Evolutionary conservation across 179 eudicot species (phyloP).

Genomic region (Patellifolia procumbens): DNA sequence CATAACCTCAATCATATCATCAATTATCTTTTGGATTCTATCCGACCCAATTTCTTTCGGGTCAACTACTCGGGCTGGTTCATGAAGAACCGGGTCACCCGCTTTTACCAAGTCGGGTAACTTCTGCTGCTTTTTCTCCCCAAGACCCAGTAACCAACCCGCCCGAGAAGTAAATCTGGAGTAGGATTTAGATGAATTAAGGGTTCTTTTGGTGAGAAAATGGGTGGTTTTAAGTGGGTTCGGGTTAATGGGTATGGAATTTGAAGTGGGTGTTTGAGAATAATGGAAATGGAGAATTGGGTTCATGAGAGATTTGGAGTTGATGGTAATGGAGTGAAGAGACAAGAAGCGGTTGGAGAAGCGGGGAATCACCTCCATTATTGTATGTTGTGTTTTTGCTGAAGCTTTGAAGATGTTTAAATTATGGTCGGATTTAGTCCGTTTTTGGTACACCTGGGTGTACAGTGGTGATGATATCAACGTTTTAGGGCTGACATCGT

Average conservation of each 20-base stretch:
- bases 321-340: constrained; percentile 20
- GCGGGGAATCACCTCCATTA: constrained; percentile 52
- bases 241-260: constrained; percentile 25
- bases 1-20: constrained; percentile 87
- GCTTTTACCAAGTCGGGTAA: constrained; percentile 83
- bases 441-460: too few relatives aligned
- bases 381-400: not conserved
- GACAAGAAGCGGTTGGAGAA: constrained; percentile 43
- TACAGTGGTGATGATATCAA: too few relatives aligned
- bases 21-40: constrained; percentile 69
- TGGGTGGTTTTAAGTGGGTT: constrained; percentile 31
- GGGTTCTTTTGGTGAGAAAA: constrained; percentile 27
- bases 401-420: not conserved
- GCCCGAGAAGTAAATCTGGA: constrained; percentile 37
- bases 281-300: constrained; percentile 25
- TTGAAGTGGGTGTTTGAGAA: constrained; percentile 29
- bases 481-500: too few relatives aligned
- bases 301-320: constrained; percentile 21
- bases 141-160: constrained; percentile 75
- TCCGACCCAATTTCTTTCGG: constrained; percentile 79
- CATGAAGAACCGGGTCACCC: constrained; percentile 98
- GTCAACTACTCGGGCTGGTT: constrained; percentile 66
- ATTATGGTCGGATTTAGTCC: not conserved
- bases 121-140: constrained; percentile 44
- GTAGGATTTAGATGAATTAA: constrained; percentile 28